Evolutionary conservation across 495 filamentous ascomycete species (phyloP), one percentile per base, ranked within the genome.

Genomic region (Talaromyces proteolyticus): DNA sequence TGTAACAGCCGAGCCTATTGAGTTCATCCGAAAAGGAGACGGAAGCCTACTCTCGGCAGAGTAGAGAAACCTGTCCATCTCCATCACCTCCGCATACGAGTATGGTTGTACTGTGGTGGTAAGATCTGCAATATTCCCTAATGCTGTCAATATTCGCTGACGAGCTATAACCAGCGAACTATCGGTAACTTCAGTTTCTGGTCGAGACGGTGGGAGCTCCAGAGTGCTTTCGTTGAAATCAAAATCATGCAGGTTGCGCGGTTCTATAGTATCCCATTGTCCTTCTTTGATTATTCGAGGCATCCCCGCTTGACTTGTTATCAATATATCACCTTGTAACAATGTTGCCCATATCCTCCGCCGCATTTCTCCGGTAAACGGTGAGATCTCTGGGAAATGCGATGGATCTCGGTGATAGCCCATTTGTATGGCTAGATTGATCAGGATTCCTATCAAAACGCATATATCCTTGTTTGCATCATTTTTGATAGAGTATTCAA

Each of bases 321-420:
- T 56, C 14, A 75, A 52, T 16, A 76, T 54, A 52, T 82, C 79
- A 21, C 77, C 48, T 50, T 76, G 71, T 11, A 65, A 34, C 1
- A 78, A 67, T 4, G 72, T 57, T 51, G 72, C 61, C 80, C 80
- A 82, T 29, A 76, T 52, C 17, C 80, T 65, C 11, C 78, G 63
- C 17, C 80, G 65, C 61, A 81, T 78, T 56, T 84, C 79, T 3
- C 71, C 76, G 21, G 75, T 59, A 42, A 77, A 79, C 1, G 71
- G 66, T 0, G 74, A 65, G 19, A 84, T 72, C 18, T 56, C 57
- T 2, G 69, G 52, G 41, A 72, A 76, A 49, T 75, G 52, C 11
- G 58, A 59, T 6, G 73, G 59, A 44, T 78, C 73, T 19, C 73
- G 63, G 49, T 78, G 75, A 42, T 75, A 76, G 8, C 73, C 73